Percentiles rank a stretch among this genome's conserved stretches.
phyloP scores from a whole-genome alignment of 306 rosid genomes.

The Senna siamea region DNA sequence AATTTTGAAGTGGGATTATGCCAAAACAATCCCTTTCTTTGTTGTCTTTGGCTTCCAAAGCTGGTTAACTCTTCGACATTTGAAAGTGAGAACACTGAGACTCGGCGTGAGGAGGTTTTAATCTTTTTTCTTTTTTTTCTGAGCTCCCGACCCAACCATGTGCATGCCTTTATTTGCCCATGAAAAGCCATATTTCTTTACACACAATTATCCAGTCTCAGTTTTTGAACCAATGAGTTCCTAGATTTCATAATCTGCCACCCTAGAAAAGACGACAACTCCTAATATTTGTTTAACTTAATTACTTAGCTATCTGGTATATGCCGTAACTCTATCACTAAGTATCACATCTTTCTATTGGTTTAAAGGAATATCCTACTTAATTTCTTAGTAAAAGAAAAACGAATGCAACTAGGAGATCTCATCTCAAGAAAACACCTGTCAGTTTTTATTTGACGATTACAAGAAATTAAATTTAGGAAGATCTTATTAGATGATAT shows the following conservation, averaged over 20 bases:
- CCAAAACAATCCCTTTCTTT: slow-evolving; percentile 1
- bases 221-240: background rate
- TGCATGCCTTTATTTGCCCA: background rate
- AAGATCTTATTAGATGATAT: too few species aligned
- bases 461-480: too few species aligned
- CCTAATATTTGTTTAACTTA: background rate
- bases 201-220: background rate
- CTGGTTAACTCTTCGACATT: background rate
- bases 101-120: background rate
- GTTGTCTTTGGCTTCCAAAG: background rate
- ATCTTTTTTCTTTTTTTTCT: too few species aligned
- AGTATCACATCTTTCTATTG: background rate
- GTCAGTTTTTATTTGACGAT: too few species aligned
- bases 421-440: too few species aligned
- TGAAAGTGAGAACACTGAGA: background rate
- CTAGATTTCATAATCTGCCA: background rate
- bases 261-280: slow-evolving; percentile 20
- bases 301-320: background rate
- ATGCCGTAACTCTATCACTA: background rate
- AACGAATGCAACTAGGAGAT: background rate
- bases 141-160: too few species aligned
- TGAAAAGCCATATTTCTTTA: background rate
- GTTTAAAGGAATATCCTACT: slow-evolving; percentile 37
- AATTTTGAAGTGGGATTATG: background rate
- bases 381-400: slow-evolving; percentile 3